Evolutionary conservation across 768 basidiomycete species (phyloP).

Genomic region (Sporobolomyces phaffii): DNA sequence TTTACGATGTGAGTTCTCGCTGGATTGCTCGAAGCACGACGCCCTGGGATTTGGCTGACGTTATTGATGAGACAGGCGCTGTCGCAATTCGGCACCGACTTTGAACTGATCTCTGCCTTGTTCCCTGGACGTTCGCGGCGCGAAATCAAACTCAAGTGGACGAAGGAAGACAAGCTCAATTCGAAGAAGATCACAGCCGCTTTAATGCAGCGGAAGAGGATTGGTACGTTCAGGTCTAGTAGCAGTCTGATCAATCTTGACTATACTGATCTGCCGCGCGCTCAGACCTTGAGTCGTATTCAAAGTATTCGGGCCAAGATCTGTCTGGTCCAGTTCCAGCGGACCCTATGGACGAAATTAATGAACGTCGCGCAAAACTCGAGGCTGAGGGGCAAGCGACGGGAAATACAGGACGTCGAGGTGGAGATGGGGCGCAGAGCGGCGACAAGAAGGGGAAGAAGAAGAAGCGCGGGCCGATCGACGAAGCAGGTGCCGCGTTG

Average conservation of each 20-base stretch:
- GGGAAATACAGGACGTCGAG: not conserved
- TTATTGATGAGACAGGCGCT: too few species aligned
- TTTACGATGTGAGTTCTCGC: slow-evolving; percentile 64
- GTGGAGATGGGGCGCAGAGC: not conserved
- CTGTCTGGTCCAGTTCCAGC: slow-evolving; percentile 34
- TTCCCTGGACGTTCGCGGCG: slow-evolving; percentile 78
- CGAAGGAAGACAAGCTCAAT: slow-evolving; percentile 77
- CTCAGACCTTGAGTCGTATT: slow-evolving; percentile 31
- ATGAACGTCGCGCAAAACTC: slow-evolving; percentile 24
- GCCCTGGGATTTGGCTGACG: too few species aligned
- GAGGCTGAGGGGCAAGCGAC: slow-evolving; percentile 7
- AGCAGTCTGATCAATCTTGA: too few species aligned
- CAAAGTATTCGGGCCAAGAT: slow-evolving; percentile 31
- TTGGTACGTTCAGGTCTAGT: slow-evolving; percentile 23
- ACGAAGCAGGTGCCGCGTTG: slow-evolving; percentile 1
- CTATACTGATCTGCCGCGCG: too few species aligned
- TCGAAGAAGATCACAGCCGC: slow-evolving; percentile 67
- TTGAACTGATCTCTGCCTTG: slow-evolving; percentile 80
- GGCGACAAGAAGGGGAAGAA: not conserved
- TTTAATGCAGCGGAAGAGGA: slow-evolving; percentile 48
- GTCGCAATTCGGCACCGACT: slow-evolving; percentile 83
- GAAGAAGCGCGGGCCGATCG: not conserved
- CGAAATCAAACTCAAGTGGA: slow-evolving; percentile 89
- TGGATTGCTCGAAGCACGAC: too few species aligned
- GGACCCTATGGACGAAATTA: slow-evolving; percentile 37